Base-by-base conservation (phyloP, 345 rosid species). In the Corchorus olitorius region DNA sequence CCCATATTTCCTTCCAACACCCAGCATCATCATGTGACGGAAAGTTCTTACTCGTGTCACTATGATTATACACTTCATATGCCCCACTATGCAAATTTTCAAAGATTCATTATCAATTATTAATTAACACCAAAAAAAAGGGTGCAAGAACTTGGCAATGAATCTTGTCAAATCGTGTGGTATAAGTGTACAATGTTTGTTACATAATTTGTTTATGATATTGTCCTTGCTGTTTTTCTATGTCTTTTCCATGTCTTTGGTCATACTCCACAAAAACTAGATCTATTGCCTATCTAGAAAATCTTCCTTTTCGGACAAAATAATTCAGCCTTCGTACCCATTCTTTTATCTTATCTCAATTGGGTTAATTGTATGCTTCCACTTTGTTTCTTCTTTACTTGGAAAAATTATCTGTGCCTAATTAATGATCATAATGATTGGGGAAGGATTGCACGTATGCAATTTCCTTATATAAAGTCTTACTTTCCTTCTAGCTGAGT, bases 21-120 rank as follows among this genome's bases (percentile, higher is more conserved):
- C 46, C 74, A 53, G 43, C 74, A 70, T 35, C 48, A 53, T 17
- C 61, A 52, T 53, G 61, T 53, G 61, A 52, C 48, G 34, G 14
- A 53, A 52, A 56, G 27, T 27, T 27, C 59, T 27, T 14, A 15
- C 74, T 35, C 17, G 3, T 70, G 73, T 35, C 17, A 10, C 27
- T 27, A 27, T 27, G 27, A 27, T 53, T 6, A 48, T 34, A 33
- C 34, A 33, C 16, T 33, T 43, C 43, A 69, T 27, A 27, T 16
- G 59, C 14, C 56, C 56, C 72, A 33, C 58, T 49, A 22, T 4
- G 27, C 0, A 14, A 68, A 33, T 13, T 33, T 13, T 33, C 2
- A 61, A 67, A 45, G 14, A 68, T 27, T 68, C 55, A 20, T 22
- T 11, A 39, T 39, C 43, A 39, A 39, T 39, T 39, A 3, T 39